These are phyloP conservation scores for Pichia sp. DNA, from an alignment of 1,139 yeast species.

Conservation along the genomic window DNA sequence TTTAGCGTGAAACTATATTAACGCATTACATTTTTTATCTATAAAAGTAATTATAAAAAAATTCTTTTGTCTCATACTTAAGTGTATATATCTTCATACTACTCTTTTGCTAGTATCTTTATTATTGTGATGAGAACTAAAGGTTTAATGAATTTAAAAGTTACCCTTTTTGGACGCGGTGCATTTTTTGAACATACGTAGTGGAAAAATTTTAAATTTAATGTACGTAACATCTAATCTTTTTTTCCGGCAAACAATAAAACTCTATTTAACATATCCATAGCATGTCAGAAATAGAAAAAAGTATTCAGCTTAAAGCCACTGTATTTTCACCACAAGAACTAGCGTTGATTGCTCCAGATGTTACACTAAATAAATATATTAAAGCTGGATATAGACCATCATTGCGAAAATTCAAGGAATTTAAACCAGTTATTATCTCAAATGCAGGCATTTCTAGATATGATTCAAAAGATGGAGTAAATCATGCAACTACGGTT, in stretches of 20 bases:
- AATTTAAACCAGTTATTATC: conserved; percentile 56
- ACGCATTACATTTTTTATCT: too few relatives aligned
- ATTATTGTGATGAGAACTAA: too few relatives aligned
- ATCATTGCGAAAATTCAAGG: conserved; percentile 61
- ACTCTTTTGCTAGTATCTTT: too few relatives aligned
- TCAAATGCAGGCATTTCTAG: conserved; percentile 39
- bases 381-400: conserved; percentile 68
- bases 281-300: neutral
- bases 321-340: conserved; percentile 73
- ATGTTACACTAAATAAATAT: conserved; percentile 73
- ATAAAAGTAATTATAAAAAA: too few relatives aligned
- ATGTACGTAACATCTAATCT: neutral
- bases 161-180: neutral
- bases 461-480: conserved; percentile 22
- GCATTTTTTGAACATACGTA: neutral
- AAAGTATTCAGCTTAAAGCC: conserved; percentile 26
- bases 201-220: neutral
- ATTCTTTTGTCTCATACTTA: too few relatives aligned
- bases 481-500: conserved; percentile 30
- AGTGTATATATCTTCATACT: too few relatives aligned
- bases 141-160: too few relatives aligned
- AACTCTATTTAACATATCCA: neutral
- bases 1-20: too few relatives aligned
- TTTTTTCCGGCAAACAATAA: neutral
- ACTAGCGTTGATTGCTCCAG: conserved; percentile 81